These are phyloP conservation scores for Lagerstroemia speciosa DNA, from an alignment of 345 rosid genomes.

Conservation along the genomic window DNA sequence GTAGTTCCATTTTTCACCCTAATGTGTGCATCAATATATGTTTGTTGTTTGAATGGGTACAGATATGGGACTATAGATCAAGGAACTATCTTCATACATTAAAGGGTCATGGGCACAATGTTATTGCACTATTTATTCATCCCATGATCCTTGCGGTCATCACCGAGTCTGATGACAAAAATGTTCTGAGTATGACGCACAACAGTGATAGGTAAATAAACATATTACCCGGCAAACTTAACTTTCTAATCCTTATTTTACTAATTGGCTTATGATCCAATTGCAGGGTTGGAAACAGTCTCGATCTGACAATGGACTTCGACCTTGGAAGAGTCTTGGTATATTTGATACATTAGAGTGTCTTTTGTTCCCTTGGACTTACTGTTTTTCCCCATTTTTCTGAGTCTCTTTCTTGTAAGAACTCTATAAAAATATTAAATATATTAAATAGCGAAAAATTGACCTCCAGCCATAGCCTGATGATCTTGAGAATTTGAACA, in stretches of 20 bases:
- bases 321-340: slow-evolving; percentile 98
- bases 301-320: slow-evolving; percentile 67
- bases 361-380: too few relatives aligned
- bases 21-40: too few relatives aligned
- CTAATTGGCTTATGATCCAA: slow-evolving; percentile 1
- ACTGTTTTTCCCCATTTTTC: too few relatives aligned
- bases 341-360: slow-evolving; percentile 68
- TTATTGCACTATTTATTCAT: slow-evolving; percentile 43
- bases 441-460: too few relatives aligned
- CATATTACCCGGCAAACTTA: too few relatives aligned
- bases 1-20: too few relatives aligned
- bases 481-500: too few relatives aligned
- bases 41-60: background rate
- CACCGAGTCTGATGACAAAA: slow-evolving; percentile 48
- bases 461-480: too few relatives aligned
- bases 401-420: too few relatives aligned
- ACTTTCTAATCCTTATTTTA: background rate
- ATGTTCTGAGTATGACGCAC: slow-evolving; percentile 45
- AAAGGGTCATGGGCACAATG: slow-evolving; percentile 45
- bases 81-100: slow-evolving; percentile 40
- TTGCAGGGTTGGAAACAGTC: slow-evolving; percentile 36
- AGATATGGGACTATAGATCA: slow-evolving; percentile 53
- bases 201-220: slow-evolving; percentile 26
- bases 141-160: slow-evolving; percentile 44
- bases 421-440: too few relatives aligned